These are phyloP conservation scores for Aphanoascus verrucosus DNA, from an alignment of 2,329 filamentous ascomycete genomes.

Conservation along the genomic window DNA sequence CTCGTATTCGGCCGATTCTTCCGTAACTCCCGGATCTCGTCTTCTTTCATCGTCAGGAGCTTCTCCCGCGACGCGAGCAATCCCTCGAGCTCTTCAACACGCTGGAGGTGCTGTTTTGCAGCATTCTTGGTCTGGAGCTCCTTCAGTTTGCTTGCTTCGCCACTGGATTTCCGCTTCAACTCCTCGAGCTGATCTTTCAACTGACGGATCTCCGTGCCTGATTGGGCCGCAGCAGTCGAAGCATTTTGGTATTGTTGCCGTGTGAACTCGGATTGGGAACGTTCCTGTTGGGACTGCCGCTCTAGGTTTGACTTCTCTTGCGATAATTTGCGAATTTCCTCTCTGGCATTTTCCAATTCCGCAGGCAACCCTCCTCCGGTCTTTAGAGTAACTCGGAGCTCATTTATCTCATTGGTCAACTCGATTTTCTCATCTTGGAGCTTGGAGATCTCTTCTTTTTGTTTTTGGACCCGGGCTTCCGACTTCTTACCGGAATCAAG, in stretches of 20 bases:
- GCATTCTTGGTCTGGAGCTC: conserved; percentile 30
- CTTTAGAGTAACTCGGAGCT: conserved; percentile 32
- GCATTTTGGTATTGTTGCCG: conserved; percentile 39
- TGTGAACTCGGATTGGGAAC: conserved; percentile 37
- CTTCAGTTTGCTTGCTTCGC: conserved; percentile 29
- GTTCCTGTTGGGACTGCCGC: conserved; percentile 32
- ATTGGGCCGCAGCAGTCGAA: conserved; percentile 35
- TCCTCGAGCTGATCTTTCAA: conserved; percentile 30
- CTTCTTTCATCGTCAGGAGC: conserved; percentile 34
- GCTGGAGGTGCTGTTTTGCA: conserved; percentile 26
- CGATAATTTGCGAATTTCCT: conserved; percentile 30
- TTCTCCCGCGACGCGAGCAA: conserved; percentile 29
- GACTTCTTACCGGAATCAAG: conserved; percentile 22
- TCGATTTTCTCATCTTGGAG: conserved; percentile 33
- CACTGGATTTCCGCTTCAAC: conserved; percentile 29
- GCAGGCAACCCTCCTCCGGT: conserved; percentile 31
- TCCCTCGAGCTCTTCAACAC: conserved; percentile 32
- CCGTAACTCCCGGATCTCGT: conserved; percentile 36
- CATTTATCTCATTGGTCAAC: conserved; percentile 31
- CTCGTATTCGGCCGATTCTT: conserved; percentile 36
- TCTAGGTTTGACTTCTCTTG: conserved; percentile 29
- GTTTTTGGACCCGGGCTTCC: conserved; percentile 25
- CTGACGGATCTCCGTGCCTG: conserved; percentile 29
- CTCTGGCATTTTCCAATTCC: conserved; percentile 33
- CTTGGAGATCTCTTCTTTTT: conserved; percentile 29